Percentiles rank a stretch among this genome's conserved stretches.
These are phyloP conservation scores for Botrytis sinoallii DNA, from an alignment of 2,329 filamentous ascomycete genomes.

Conservation along the genomic window DNA sequence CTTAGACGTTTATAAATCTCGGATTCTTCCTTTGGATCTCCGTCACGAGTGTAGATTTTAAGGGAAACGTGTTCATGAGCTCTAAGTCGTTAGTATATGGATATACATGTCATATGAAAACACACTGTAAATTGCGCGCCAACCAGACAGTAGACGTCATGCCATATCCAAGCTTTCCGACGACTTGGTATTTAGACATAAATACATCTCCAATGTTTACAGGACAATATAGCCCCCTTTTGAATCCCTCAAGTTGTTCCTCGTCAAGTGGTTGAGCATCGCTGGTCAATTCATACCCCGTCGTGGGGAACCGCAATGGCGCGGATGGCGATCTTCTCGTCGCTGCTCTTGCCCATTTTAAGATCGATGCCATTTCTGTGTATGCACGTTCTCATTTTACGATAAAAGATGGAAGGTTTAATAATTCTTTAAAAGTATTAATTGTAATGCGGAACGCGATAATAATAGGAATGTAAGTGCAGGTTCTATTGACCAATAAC, in stretches of 20 bases:
- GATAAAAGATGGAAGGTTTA: not conserved
- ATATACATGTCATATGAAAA: not conserved
- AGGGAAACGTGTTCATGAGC: constrained; percentile 19
- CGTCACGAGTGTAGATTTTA: constrained; percentile 20
- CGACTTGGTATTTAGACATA: constrained; percentile 26
- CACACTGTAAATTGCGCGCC: constrained; percentile 24
- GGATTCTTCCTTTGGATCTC: constrained; percentile 37
- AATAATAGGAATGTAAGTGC: not conserved
- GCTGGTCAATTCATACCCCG: not conserved
- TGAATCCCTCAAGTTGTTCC: constrained; percentile 21
- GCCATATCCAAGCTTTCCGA: constrained; percentile 28
- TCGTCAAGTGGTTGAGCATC: constrained; percentile 17
- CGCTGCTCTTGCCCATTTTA: not conserved
- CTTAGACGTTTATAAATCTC: constrained; percentile 43
- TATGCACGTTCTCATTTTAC: not conserved
- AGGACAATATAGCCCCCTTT: constrained; percentile 23
- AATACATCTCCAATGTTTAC: constrained; percentile 27
- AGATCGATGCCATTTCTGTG: not conserved
- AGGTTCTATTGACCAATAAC: not conserved
- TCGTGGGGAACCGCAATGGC: not conserved
- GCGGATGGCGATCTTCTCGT: not conserved
- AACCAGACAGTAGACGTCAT: constrained; percentile 27
- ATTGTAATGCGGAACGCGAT: not conserved
- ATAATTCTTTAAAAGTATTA: not conserved
- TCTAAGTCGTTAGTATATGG: not conserved